Percentiles rank a stretch among this genome's conserved stretches.
Conservation (phyloP, 345 rosid genomes). For the Citrus sinensis region DNA sequence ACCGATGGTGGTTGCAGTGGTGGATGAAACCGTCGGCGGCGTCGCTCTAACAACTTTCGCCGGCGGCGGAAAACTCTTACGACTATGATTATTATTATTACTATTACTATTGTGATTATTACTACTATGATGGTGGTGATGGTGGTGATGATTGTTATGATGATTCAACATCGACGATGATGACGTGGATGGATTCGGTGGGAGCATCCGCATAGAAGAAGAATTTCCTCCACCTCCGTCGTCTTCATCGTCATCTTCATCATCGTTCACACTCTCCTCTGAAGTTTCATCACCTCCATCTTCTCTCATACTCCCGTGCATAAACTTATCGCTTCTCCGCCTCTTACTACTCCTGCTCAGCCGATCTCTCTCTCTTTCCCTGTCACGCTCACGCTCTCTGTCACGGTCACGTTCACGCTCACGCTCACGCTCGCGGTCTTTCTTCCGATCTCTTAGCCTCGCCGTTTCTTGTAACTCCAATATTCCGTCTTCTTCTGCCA, state of each 20-base stretch:
- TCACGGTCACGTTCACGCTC: constrained; percentile 65
- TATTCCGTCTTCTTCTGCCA: constrained; percentile 75
- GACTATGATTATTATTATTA: constrained; percentile 28
- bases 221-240: constrained; percentile 44
- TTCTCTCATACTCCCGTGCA: constrained; percentile 65
- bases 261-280: constrained; percentile 92
- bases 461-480: constrained; percentile 71
- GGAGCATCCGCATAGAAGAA: constrained; percentile 64
- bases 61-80: constrained; percentile 66
- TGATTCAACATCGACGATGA: constrained; percentile 56
- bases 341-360: constrained; percentile 70
- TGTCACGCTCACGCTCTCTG: constrained; percentile 60
- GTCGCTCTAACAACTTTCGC: constrained; percentile 50
- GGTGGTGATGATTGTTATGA: constrained; percentile 31
- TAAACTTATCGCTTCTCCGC: constrained; percentile 72
- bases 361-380: constrained; percentile 80
- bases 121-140: constrained; percentile 29
- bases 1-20: constrained; percentile 14
- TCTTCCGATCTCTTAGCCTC: constrained; percentile 90
- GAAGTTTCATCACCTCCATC: constrained; percentile 80
- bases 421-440: constrained; percentile 34
- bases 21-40: constrained; percentile 39
- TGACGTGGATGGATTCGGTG: constrained; percentile 52
- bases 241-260: constrained; percentile 82
- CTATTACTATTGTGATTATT: constrained; percentile 7